A percentile compares a stretch with the other conserved stretches of the same genome.
phyloP scores from a whole-genome alignment of 176 grass and related monocot species.

The Eleusine indica region DNA sequence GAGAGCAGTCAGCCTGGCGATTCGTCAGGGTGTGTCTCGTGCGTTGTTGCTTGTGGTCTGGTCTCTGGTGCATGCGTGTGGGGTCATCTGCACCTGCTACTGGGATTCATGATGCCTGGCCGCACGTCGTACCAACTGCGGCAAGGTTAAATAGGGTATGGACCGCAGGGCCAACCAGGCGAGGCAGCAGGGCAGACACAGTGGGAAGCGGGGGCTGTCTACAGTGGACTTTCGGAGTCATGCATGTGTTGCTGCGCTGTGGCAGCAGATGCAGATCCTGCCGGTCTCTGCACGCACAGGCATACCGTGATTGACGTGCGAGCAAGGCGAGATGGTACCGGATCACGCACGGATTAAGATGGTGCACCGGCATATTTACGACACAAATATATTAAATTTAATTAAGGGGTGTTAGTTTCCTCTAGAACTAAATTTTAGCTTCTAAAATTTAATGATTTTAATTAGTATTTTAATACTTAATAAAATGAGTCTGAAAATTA shows the following conservation, averaged over 20 bases:
- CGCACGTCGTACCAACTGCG: neutral
- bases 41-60: neutral
- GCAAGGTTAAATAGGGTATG: neutral
- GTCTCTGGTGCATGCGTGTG: neutral
- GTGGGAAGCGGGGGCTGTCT: neutral
- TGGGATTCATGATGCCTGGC: constrained; percentile 22
- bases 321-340: no score
- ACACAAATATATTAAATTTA: no score
- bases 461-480: no score
- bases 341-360: no score
- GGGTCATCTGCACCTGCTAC: neutral
- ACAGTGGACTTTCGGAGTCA: neutral
- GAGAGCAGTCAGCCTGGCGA: constrained; percentile 4
- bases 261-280: neutral
- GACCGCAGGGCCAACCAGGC: neutral
- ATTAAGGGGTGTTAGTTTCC: no score
- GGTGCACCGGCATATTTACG: no score
- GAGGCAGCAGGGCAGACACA: neutral
- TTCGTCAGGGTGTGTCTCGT: neutral
- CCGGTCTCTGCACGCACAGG: neutral
- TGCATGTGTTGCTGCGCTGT: neutral
- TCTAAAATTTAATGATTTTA: no score
- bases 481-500: no score
- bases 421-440: no score
- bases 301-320: neutral